Percentiles rank a stretch among this genome's conserved stretches.
Conservation (phyloP, 768 basidiomycete species). For the Trametes cingulata region DNA sequence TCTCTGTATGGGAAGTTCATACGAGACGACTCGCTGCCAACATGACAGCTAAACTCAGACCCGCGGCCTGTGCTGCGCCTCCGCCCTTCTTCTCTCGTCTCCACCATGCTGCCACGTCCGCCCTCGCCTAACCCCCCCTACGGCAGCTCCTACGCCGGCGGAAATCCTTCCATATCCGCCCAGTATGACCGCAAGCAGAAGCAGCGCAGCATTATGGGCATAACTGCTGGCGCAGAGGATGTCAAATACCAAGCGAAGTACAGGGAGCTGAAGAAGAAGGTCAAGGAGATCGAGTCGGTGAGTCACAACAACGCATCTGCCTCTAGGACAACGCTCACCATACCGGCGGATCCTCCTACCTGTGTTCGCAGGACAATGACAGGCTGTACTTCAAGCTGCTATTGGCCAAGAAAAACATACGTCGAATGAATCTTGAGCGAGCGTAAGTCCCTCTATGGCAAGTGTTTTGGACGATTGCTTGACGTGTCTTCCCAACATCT, state of each 20-base stretch:
- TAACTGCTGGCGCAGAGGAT: conserved; percentile 80
- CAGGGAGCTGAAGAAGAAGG: conserved; percentile 85
- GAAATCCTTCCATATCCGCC: conserved; percentile 8
- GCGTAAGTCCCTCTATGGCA: conserved; percentile 56
- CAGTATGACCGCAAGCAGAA: conserved; percentile 19
- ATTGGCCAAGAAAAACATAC: conserved; percentile 78
- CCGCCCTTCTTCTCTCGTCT: conserved; percentile 38
- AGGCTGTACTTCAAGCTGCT: conserved; percentile 81
- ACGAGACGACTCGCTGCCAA: conserved; percentile 39
- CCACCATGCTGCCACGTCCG: conserved; percentile 65
- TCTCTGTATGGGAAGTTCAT: conserved; percentile 38
- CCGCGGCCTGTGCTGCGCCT: conserved; percentile 26
- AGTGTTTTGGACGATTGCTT: conserved; percentile 10
- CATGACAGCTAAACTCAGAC: conserved; percentile 27
- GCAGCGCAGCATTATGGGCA: conserved; percentile 41
- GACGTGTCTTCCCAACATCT: conserved; percentile 10
- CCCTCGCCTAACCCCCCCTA: conserved; percentile 38
- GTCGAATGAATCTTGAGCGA: conserved; percentile 85
- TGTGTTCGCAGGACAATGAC: conserved; percentile 73
- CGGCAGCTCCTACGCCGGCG: conserved; percentile 10
- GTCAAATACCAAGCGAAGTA: conserved; percentile 87
- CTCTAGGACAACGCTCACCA: not conserved
- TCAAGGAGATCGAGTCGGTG: conserved; percentile 82
- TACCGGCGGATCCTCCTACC: not conserved
- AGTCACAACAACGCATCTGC: conserved; percentile 32